These are phyloP conservation scores for Didymella pinodella DNA, from an alignment of 2,329 filamentous ascomycete genomes.

Conservation along the genomic window DNA sequence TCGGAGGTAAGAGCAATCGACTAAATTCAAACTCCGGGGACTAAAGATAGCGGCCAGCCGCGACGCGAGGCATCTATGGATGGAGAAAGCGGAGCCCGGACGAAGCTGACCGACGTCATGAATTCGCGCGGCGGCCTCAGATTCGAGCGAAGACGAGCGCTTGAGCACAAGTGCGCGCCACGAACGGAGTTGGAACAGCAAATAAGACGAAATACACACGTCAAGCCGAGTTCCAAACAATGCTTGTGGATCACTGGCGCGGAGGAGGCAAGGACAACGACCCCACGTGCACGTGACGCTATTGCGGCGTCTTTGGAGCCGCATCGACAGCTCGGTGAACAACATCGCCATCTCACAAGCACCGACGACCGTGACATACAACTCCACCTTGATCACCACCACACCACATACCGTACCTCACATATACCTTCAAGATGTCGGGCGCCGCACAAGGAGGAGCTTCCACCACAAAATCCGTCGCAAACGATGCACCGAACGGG, in stretches of 20 bases:
- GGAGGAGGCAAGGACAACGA: conserved; percentile 4
- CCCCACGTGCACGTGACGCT: conserved; percentile 19
- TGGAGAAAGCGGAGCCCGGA: conserved; percentile 15
- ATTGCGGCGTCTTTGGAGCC: conserved; percentile 10
- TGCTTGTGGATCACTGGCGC: conserved; percentile 9
- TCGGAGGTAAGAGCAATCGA: conserved; percentile 11
- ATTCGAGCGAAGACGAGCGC: neutral
- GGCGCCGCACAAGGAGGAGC: conserved; percentile 51
- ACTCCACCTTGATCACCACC: neutral
- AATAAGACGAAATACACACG: conserved; percentile 1
- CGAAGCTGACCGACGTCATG: conserved; percentile 7
- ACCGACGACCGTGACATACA: neutral
- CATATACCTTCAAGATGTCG: conserved; percentile 55
- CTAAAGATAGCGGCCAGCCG: conserved; percentile 19
- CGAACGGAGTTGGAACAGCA: neutral
- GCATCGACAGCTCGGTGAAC: conserved; percentile 18
- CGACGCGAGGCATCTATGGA: conserved; percentile 6
- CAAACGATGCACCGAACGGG: conserved; percentile 22
- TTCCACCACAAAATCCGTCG: conserved; percentile 53
- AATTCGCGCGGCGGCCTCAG: conserved; percentile 4
- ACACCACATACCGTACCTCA: neutral
- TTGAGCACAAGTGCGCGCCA: neutral
- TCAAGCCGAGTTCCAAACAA: conserved; percentile 7
- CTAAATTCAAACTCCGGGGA: conserved; percentile 17
- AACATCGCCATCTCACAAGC: conserved; percentile 17